Evolutionary conservation across 306 rosid species (phyloP).

Genomic region (Ormosia emarginata): DNA sequence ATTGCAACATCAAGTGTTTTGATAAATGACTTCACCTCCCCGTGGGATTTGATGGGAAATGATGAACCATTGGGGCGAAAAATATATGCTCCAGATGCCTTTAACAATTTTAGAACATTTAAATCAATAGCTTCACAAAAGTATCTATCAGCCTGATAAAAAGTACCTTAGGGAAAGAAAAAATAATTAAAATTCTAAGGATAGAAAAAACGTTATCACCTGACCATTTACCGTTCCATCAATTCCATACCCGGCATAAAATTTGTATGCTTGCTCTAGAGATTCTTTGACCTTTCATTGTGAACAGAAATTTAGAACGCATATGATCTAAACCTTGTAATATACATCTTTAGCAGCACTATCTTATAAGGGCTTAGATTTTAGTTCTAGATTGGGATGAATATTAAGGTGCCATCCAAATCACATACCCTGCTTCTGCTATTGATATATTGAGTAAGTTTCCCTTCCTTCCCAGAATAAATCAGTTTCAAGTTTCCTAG

Average conservation of each 20-base stretch:
- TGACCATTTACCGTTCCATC: conserved; percentile 32
- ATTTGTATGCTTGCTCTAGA: conserved; percentile 37
- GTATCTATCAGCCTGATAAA: not conserved
- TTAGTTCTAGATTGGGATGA: not conserved
- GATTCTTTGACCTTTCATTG: conserved; percentile 47
- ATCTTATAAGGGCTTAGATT: not conserved
- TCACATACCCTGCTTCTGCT: conserved; percentile 51
- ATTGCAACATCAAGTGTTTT: not conserved
- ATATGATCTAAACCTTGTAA: not conserved
- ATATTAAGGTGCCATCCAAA: not conserved
- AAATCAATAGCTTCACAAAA: conserved; percentile 8
- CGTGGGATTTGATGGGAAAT: conserved; percentile 16
- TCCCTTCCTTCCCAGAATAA: conserved; percentile 58
- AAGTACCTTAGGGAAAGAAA: not conserved
- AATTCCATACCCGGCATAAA: conserved; percentile 35
- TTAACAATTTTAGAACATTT: conserved; percentile 10
- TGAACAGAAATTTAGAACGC: conserved; percentile 20
- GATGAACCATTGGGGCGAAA: conserved; percentile 55
- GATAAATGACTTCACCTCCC: conserved; percentile 29
- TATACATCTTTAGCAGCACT: conserved; percentile 3
- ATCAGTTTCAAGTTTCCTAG: conserved; percentile 61
- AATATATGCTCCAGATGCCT: conserved; percentile 61
- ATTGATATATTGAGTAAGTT: conserved; percentile 54
- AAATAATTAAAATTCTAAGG: not conserved
- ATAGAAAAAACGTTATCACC: conserved; percentile 31